Evolutionary conservation across 2,329 filamentous ascomycete species (phyloP), one percentile per base, ranked within the genome.

Genomic region (Aotearoamyces nothofagi): DNA sequence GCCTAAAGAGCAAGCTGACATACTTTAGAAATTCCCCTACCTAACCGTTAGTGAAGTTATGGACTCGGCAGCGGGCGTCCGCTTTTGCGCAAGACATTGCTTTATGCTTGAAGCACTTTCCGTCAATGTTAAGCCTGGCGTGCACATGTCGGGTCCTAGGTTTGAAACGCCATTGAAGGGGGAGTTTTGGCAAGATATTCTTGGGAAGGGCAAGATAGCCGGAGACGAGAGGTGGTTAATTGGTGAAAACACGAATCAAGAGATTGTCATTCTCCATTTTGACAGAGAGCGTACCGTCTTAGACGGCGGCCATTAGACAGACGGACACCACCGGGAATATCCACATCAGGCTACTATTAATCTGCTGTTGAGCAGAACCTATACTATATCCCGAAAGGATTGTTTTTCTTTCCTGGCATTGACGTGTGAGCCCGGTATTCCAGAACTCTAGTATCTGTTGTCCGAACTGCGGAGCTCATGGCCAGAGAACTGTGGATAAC

Each of bases 201-300:
- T 66, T 26, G 57, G 45, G 2, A 64, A 58, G 39, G 69, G 66
- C 1, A 56, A 56, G 34, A 64, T 77, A 10, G 60, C 51, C 19
- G 72, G 69, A 2, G 66, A 71, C 35, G 70, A 76, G 46, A 50
- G 66, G 31, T 75, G 69, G 59, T 30, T 76, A n/a, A 47, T 76
- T 8, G 70, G 71, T 0, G 65, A 75, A 49, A 69, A 69, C 41
- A 36, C 39, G 2, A 43, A 53, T 6, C 56, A 63, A 17, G 55
- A 59, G 34, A 45, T 76, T 25, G 64, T 66, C 1, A 49, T 76
- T 31, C 50, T 65, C 33, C 47, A 58, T 31, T 75, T 76, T 31
- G 28, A 24, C n/a, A 26, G 24, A 24, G 15, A 11, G 10, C n/a
- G n/a, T n/a, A n/a, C n/a, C n/a, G n/a, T n/a, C n/a, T n/a, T n/a